phyloP scores from a whole-genome alignment of 2,329 filamentous ascomycete species.

The Nemania diffusa region DNA sequence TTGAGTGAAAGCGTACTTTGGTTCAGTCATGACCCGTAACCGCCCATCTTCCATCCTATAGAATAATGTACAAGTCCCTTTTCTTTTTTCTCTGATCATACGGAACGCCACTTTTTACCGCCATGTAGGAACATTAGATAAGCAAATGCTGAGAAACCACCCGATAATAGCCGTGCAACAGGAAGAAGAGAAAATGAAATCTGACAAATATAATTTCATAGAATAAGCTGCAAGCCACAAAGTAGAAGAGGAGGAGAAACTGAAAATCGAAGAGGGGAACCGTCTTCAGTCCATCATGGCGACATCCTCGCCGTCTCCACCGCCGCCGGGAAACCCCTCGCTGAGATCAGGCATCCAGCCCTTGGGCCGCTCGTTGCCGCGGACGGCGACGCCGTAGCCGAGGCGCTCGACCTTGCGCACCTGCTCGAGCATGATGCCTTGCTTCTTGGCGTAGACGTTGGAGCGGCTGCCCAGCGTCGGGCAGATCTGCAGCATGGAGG shows the following conservation, averaged over 20 bases:
- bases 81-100: slow-evolving; percentile 7
- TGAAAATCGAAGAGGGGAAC: not conserved
- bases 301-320: slow-evolving; percentile 41
- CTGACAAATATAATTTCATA: not conserved
- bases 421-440: slow-evolving; percentile 85
- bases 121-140: not conserved
- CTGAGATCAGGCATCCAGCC: slow-evolving; percentile 88
- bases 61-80: not conserved
- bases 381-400: slow-evolving; percentile 86
- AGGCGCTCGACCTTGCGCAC: slow-evolving; percentile 94
- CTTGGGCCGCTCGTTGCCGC: slow-evolving; percentile 87
- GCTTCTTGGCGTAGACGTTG: slow-evolving; percentile 74
- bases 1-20: not conserved
- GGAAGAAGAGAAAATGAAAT: not conserved
- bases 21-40: not conserved
- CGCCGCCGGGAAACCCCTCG: slow-evolving; percentile 39
- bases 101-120: slow-evolving; percentile 10
- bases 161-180: not conserved
- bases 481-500: slow-evolving; percentile 80
- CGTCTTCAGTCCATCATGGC: slow-evolving; percentile 40
- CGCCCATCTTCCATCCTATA: not conserved
- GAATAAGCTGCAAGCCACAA: not conserved
- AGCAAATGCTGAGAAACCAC: not conserved
- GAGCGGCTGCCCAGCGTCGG: slow-evolving; percentile 66
- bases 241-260: not conserved